Base-by-base conservation (phyloP, 805 yeast species). In the Candida insectalens region DNA sequence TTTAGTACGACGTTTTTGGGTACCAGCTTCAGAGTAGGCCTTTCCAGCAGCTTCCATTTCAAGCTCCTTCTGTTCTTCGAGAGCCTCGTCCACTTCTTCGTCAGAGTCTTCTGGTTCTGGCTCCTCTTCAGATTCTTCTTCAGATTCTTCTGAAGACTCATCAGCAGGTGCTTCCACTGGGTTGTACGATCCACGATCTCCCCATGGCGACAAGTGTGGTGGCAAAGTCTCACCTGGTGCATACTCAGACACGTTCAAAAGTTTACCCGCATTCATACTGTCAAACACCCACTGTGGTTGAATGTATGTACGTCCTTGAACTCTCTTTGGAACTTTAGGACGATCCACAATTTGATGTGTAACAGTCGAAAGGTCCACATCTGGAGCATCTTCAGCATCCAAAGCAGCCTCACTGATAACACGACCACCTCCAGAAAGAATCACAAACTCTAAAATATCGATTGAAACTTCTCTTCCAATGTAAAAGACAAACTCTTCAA, bases 221-320 rank as follows among this genome's bases (percentile, higher is more conserved):
- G 98, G 98, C 43, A 92, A 67, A 4, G 84, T 65, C 62, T 89
- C 96, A 36, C 98, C 98, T 4, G 96, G 95, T 29, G 94, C 82
- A 53, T 92, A 92, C 36, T 68, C 69, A 36, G 79, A 77, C 16
- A 84, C 95, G 14, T 92, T 74, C 39, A 82, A 65, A 40, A 92
- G 66, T 39, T 71, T 66, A 32, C 74, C 71, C 60, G 81, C 80
- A 64, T 92, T 92, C 40, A 92, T 63, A 50, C 81, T 78, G 57
- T 92, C 98, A 56, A 92, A 88, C 20, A 92, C 68, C 98, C 98
- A 92, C 66, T 92, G 98, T 14, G 98, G 98, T 63, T 92, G 98
- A 31, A 89, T 58, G 53, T 92, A 92, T 0, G 94, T 83, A 65
- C 97, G 76, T 33, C 96, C 96, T 40, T 85, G 81, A 29, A 87